Evolutionary conservation across 2,329 filamentous ascomycete genomes (phyloP), one percentile per base, ranked within the genome.

Genomic region (Aureobasidium sp.): DNA sequence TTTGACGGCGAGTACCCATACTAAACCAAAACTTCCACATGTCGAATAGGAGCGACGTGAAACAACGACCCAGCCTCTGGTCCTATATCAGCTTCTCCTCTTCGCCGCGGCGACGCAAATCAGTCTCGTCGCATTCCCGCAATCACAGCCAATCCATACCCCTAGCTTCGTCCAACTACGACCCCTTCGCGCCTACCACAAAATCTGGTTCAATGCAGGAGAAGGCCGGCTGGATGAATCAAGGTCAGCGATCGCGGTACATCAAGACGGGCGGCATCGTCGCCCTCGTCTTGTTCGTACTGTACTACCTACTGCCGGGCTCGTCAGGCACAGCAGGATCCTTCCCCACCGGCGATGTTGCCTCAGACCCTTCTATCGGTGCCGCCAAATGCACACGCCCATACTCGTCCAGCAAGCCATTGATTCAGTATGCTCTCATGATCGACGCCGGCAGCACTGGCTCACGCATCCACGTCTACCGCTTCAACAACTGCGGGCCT

Each of bases 361-460:
- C 78, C 36, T 73, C 74, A 7, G 75, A 90, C 69, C 79, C 82
- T 30, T 84, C 85, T 9, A 82, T 86, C 69, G 83, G 83, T 67
- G 86, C 89, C 66, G 81, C 83, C 47, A 88, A 85, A 77, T 99
- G 94, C 82, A 85, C 86, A 63, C 90, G 87, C 72, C 91, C 94
- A 45, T 87, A 83, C 77, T 90, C 91, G 69, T 86, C 89, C 70
- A 88, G 91, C 66, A 97, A 97, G 79, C 93, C 94, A 54, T 85
- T 99, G 67, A 87, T 97, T 64, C 94, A 99, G 74, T 99, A 97
- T 78, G 95, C 94, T 64, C 84, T 97, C 71, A 99, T 99, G 94
- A 90, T 99, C 71, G 94, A 99, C 76, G 94, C 94, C 51, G 94
- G 94, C 69, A 97, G 92, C 80, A 97, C 94, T 60, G 94, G 94